A percentile compares a stretch with the other conserved stretches of the same genome.
Conservation (phyloP, 1,284 basidiomycete genomes). For the Cutaneotrichosporon arboriforme region DNA sequence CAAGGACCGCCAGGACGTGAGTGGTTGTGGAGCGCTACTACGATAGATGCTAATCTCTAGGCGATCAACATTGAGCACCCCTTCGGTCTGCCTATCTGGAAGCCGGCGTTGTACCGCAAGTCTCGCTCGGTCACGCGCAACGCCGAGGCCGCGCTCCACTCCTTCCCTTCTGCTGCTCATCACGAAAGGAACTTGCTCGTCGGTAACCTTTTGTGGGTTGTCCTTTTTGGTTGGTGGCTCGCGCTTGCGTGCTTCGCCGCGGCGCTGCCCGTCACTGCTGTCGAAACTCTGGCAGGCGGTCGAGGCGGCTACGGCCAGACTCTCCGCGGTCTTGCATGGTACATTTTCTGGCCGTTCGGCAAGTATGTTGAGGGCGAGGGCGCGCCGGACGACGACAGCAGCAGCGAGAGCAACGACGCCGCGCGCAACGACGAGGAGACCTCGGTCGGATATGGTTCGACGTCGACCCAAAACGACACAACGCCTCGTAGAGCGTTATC, state of each 20-base stretch:
- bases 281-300: constrained; percentile 55
- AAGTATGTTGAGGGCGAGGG: constrained; percentile 93
- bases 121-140: constrained; percentile 91
- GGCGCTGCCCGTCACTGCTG: constrained; percentile 64
- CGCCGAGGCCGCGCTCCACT: constrained; percentile 90
- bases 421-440: constrained; percentile 11
- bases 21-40: constrained; percentile 21
- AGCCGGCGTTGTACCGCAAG: constrained; percentile 98
- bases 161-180: constrained; percentile 82
- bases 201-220: constrained; percentile 87
- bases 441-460: neutral
- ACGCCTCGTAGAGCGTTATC: constrained; percentile 2
- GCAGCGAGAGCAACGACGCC: constrained; percentile 7
- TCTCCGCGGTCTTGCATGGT: constrained; percentile 88
- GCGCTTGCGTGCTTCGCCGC: constrained; percentile 68
- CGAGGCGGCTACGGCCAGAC: constrained; percentile 80
- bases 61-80: constrained; percentile 97
- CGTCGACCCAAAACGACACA: neutral
- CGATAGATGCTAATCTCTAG: constrained; percentile 23
- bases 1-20: constrained; percentile 89
- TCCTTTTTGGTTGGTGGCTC: constrained; percentile 89
- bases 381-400: constrained; percentile 29
- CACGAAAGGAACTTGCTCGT: constrained; percentile 82
- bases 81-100: constrained; percentile 99
- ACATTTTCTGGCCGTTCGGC: constrained; percentile 96